These are phyloP conservation scores for Colletotrichum sp. DNA, from an alignment of 2,329 filamentous ascomycete species.

Conservation along the genomic window DNA sequence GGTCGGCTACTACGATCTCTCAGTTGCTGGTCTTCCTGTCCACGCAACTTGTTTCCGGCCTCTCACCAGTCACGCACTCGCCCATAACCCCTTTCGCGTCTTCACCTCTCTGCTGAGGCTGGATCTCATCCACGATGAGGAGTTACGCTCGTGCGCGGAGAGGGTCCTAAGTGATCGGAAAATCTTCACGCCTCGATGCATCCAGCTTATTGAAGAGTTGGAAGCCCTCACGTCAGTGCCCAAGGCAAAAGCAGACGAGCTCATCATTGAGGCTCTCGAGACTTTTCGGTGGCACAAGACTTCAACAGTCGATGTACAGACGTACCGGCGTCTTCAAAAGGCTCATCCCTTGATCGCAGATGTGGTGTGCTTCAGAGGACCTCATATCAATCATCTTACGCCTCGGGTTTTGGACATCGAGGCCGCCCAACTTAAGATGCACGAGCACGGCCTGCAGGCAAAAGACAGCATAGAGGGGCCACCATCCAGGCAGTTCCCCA, in stretches of 20 bases:
- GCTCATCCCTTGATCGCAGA: constrained; percentile 55
- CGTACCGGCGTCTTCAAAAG: constrained; percentile 43
- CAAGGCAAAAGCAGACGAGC: constrained; percentile 30
- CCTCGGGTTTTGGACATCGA: constrained; percentile 55
- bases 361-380: constrained; percentile 42
- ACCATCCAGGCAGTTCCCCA: constrained; percentile 44
- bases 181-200: constrained; percentile 44
- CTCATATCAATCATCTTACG: constrained; percentile 60
- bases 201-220: constrained; percentile 35
- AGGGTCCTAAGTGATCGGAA: constrained; percentile 37
- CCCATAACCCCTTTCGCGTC: constrained; percentile 46
- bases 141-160: constrained; percentile 33
- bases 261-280: constrained; percentile 47
- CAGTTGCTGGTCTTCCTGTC: constrained; percentile 49
- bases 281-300: constrained; percentile 52
- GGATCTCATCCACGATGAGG: constrained; percentile 39
- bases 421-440: constrained; percentile 47
- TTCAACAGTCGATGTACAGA: constrained; percentile 40
- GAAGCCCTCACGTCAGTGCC: not conserved
- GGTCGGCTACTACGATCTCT: constrained; percentile 58
- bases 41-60: constrained; percentile 58
- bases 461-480: constrained; percentile 58
- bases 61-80: constrained; percentile 33
- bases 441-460: constrained; percentile 38
- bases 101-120: constrained; percentile 41